Conservation (phyloP, 1,284 basidiomycete species). For the Tilletia horrida region DNA sequence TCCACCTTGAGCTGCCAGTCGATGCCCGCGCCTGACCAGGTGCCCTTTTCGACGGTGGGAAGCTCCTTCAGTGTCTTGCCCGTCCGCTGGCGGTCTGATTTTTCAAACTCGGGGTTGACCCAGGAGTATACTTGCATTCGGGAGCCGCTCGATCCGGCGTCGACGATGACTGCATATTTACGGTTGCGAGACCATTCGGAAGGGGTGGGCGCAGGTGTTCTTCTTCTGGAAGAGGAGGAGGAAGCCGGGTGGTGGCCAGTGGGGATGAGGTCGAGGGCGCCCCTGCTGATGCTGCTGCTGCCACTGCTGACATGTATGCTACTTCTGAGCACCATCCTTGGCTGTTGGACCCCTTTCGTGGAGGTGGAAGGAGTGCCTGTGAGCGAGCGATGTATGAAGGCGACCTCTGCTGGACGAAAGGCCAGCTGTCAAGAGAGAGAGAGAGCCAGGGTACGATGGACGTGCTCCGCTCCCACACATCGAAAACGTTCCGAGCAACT, state of each 20-base stretch:
- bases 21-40: constrained; percentile 63
- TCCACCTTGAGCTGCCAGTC: constrained; percentile 87
- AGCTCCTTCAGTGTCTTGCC: constrained; percentile 57
- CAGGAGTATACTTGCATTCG: constrained; percentile 95
- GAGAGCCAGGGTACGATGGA: no score
- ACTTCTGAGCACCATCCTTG: no score
- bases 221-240: not conserved
- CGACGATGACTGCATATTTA: constrained; percentile 86
- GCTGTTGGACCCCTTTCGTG: no score
- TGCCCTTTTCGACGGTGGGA: constrained; percentile 87
- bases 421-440: no score
- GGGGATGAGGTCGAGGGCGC: not conserved
- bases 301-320: no score
- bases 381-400: no score
- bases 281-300: not conserved
- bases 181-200: constrained; percentile 31
- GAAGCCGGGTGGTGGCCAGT: not conserved
- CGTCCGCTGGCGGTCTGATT: constrained; percentile 47
- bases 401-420: no score
- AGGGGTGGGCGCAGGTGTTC: not conserved
- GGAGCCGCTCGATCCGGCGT: constrained; percentile 95
- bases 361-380: no score
- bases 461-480: no score
- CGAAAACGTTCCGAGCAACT: no score
- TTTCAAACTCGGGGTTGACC: constrained; percentile 70